Evolutionary conservation across 1,284 basidiomycete genomes (phyloP).

Genomic region (Hemileia vastatrix): DNA sequence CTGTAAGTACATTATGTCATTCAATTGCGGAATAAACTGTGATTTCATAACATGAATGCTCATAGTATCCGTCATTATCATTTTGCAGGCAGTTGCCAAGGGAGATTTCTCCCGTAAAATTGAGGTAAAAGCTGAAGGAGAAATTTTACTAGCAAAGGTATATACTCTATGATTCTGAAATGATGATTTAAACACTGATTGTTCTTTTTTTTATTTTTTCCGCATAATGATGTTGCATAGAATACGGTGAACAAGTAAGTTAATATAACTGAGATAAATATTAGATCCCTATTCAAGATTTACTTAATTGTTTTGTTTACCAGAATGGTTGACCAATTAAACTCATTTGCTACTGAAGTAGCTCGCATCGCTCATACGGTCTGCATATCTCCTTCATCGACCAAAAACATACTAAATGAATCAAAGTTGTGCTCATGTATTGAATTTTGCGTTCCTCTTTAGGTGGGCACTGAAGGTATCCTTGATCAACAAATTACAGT

Average conservation of each 20-base stretch:
- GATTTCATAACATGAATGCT: no score
- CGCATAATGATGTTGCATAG: no score
- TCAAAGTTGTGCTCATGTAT: conserved; percentile 41
- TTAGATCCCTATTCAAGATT: conserved; percentile 24
- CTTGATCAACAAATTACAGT: conserved; percentile 45
- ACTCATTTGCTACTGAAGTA: conserved; percentile 45
- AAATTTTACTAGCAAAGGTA: conserved; percentile 30
- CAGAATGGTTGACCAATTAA: conserved; percentile 44
- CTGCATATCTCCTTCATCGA: neutral
- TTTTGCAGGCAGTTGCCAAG: conserved; percentile 38
- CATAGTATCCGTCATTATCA: no score
- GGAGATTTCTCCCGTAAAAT: conserved; percentile 45
- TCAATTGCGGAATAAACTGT: no score
- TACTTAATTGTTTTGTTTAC: conserved; percentile 43
- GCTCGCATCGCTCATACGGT: conserved; percentile 33
- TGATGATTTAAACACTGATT: no score
- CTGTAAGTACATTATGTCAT: neutral
- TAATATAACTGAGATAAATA: neutral
- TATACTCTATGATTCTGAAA: no score
- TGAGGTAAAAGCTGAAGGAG: conserved; percentile 45
- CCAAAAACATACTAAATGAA: no score
- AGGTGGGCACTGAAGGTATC: conserved; percentile 44
- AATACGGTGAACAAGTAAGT: conserved; percentile 19
- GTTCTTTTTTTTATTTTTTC: no score
- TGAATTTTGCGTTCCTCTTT: conserved; percentile 36